These are phyloP conservation scores for Arbutus unedo DNA, from an alignment of 148 eudicot species.

Conservation along the genomic window DNA sequence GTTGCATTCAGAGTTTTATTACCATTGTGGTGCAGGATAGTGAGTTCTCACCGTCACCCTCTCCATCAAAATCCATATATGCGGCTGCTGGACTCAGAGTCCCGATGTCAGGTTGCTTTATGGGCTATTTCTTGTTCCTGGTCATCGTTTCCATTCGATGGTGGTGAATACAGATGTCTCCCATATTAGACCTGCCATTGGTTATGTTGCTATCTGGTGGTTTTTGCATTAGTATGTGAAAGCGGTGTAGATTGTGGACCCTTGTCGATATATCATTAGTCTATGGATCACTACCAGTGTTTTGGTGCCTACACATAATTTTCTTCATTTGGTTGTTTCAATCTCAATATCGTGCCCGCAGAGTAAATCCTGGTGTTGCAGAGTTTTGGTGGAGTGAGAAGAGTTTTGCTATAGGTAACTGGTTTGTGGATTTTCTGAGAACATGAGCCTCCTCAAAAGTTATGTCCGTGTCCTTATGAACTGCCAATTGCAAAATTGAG, in stretches of 20 bases:
- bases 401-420: neutral
- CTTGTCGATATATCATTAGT: neutral
- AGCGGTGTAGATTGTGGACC: neutral
- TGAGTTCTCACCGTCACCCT: neutral
- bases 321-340: neutral
- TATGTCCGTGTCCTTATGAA: too few species aligned
- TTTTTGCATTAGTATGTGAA: neutral
- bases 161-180: neutral
- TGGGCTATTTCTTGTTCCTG: neutral
- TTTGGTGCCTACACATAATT: neutral
- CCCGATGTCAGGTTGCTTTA: slow-evolving; percentile 3
- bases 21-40: slow-evolving; percentile 7
- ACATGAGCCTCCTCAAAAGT: too few species aligned
- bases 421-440: neutral
- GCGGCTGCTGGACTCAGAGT: neutral
- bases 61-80: neutral
- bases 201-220: neutral
- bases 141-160: neutral
- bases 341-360: too few species aligned
- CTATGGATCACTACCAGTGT: neutral
- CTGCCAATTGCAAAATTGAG: neutral
- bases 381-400: neutral
- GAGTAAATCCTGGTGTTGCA: neutral
- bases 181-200: neutral
- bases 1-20: neutral